Evolutionary conservation across 139 green algal genomes (phyloP).

Genomic region (Chlorella sp.): DNA sequence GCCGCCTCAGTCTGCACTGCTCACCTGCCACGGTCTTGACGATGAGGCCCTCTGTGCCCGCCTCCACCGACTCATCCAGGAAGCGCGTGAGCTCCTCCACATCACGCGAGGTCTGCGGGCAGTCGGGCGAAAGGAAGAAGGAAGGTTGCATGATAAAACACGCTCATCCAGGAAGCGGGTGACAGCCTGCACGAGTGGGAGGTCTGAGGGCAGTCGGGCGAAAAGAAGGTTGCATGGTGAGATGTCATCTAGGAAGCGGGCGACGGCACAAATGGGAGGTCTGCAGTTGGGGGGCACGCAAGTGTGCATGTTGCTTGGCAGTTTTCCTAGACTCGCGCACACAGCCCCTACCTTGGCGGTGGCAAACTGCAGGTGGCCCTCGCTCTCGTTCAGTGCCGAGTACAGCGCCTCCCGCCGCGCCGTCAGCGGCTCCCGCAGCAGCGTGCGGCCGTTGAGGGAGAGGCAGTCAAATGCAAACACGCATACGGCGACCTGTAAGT

Average conservation of each 20-base stretch:
- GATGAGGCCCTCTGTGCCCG: conserved; percentile 95
- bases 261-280: too few species aligned
- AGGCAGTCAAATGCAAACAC: conserved; percentile 98
- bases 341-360: conserved; percentile 59
- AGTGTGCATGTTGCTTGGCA: too few species aligned
- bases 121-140: too few species aligned
- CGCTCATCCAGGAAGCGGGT: too few species aligned
- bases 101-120: conserved; percentile 69
- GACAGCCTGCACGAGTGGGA: too few species aligned
- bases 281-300: too few species aligned
- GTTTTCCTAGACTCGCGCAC: too few species aligned
- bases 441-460: conserved; percentile 90
- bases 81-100: conserved; percentile 93
- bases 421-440: conserved; percentile 82
- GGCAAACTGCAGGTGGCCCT: conserved; percentile 87
- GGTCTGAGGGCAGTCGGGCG: too few species aligned
- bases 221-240: too few species aligned
- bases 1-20: too few species aligned
- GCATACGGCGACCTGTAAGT: conserved; percentile 65
- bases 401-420: conserved; percentile 84
- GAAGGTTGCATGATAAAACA: too few species aligned
- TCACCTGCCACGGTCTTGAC: conserved; percentile 85
- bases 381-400: conserved; percentile 61
- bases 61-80: conserved; percentile 89
- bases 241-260: too few species aligned